Evolutionary conservation across 768 basidiomycete genomes (phyloP), one percentile per base, ranked within the genome.

Genomic region (Hypsizygus marmoreus): DNA sequence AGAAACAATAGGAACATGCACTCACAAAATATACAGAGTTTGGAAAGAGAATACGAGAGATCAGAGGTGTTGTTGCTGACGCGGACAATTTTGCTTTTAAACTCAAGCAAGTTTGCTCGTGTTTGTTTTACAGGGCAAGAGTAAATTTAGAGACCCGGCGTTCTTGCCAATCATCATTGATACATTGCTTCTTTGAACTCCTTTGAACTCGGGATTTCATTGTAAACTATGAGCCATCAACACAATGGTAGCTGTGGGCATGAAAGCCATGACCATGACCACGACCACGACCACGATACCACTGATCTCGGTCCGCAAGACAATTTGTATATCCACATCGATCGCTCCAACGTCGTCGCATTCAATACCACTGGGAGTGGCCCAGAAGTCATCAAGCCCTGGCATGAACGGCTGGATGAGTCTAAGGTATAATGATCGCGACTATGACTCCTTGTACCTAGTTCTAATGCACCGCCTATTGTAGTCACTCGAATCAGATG

Each of bases 401-500:
- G 94, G 93, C 73, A 93, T 56, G 67, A 84, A 49, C 80, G 91
- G 26, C 62, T 79, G 43, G 82, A 87, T 47, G 91, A 94, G 63
- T 68, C 68, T 23, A 70, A 74, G 70, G 93, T 93, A 59, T 55
- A 76, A 53, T 46, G 23, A 35, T 34, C 9, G 29, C 38, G 10
- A n/a, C n/a, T 23, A 6, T 43, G 22, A 33, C 46, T 41, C 25
- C 7, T 40, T 42, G 16, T 25, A 8, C 38, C 23, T 46, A 24
- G 37, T 45, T 16, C 33, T 14, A 38, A 11, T 24, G 38, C 31
- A 49, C 40, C 38, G 45, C 25, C 41, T 44, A 31, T 43, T 17
- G 6, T 53, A 97, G 93, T 89, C 69, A 50, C 62, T 94, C 47
- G 88, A 93, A 65, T 93, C 91, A 13, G 94, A 97, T 53, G 87